Evolutionary conservation across 192 early-diverging fungal species (phyloP), one percentile per base, ranked within the genome.

Genomic region (Physocladia obscura): DNA sequence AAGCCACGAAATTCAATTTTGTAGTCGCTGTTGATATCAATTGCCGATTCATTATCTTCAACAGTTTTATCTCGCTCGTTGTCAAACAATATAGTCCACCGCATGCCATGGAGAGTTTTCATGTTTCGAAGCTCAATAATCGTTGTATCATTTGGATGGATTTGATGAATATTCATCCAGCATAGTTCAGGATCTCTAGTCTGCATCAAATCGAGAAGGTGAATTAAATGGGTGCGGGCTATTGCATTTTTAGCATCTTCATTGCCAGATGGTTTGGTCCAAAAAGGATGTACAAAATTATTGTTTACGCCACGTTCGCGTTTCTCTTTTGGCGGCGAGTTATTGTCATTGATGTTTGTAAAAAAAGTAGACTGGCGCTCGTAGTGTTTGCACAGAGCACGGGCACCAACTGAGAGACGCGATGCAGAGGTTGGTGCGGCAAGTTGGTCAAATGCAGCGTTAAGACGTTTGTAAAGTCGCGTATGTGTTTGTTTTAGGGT

Each of bases 161-260:
- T 68, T 8, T 49, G 3, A 29, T 68, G 65, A 15, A 68, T 56
- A 29, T 68, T 68, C 26, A 56, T 68, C 65, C 65, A 68, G 38
- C 65, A 68, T 22, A 37, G 26, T 5, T 35, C 4, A 22, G n/a
- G 1, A 29, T 57, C 47, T 3, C 2, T 68, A 17, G 13, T 26
- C 26, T 37, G 34, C 49, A 68, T 40, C 35, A 68, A 11, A 6
- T 31, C 52, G 34, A 68, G 21, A 4, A 68, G 36, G 1, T 32
- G 24, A n/a, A 17, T 29, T 26, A 68, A 44, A 44, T 68, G 65
- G 31, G 50, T 52, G 0, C 17, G 50, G 8, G 65, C 65, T 11
- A 54, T 54, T 29, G 31, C 50, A 36, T 68, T 68, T 34, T 68
- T 68, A 6, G 22, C 24, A 4, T 34, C 38, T 4, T 68, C 65